Percentiles rank a stretch among this genome's conserved stretches.
phyloP scores from a whole-genome alignment of 2,329 filamentous ascomycete genomes.

The Clarireedia paspali region DNA sequence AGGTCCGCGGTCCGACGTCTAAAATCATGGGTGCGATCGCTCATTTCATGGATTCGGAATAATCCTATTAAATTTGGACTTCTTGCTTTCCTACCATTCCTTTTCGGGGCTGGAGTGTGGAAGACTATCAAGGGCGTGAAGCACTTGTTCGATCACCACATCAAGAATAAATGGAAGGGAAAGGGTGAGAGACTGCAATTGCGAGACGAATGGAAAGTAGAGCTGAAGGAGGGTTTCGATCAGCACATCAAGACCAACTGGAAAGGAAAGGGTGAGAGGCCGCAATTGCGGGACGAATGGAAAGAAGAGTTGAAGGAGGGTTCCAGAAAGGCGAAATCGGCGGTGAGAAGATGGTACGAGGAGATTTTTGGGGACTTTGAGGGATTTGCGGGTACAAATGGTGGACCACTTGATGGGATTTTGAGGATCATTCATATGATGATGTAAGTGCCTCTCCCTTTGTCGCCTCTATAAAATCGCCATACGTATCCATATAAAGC shows the following conservation, averaged over 20 bases:
- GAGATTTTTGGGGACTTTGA: conserved; percentile 22
- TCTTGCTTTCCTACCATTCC: conserved; percentile 18
- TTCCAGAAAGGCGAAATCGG: neutral
- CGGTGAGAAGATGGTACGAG: conserved; percentile 15
- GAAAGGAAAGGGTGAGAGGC: no score
- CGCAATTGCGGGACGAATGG: conserved; percentile 6
- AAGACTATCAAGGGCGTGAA: conserved; percentile 2
- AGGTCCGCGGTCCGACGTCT: conserved; percentile 18
- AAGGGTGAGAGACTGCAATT: neutral
- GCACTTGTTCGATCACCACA: neutral
- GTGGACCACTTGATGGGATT: conserved; percentile 23
- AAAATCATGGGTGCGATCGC: conserved; percentile 9
- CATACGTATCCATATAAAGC: no score
- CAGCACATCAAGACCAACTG: no score
- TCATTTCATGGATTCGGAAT: conserved; percentile 17
- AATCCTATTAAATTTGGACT: conserved; percentile 23
- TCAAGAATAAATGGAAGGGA: neutral
- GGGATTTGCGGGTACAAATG: conserved; percentile 22
- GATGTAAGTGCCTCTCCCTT: conserved; percentile 18
- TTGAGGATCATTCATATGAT: conserved; percentile 26
- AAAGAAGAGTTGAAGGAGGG: neutral
- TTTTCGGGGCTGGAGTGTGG: conserved; percentile 15
- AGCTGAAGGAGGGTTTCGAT: neutral
- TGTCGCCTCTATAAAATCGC: neutral
- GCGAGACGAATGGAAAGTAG: neutral